These are phyloP conservation scores for Adansonia gregorii DNA, from an alignment of 441 rosid species.

Conservation along the genomic window DNA sequence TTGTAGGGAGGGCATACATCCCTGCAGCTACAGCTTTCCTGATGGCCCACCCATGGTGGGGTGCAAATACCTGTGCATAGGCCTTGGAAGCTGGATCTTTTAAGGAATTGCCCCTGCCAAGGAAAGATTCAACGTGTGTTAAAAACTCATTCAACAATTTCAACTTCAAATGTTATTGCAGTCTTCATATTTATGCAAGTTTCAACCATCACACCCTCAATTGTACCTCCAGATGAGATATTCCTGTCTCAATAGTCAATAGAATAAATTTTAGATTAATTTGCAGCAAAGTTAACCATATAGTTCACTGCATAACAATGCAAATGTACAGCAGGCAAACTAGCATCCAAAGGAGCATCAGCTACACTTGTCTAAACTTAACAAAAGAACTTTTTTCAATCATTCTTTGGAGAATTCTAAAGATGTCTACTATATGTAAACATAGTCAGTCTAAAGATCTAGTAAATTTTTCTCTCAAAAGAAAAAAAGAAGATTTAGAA, in stretches of 20 bases:
- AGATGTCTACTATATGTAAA: not conserved
- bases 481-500: not conserved
- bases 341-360: not conserved
- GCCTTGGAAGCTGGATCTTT: slow-evolving; percentile 88
- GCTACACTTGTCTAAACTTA: not conserved
- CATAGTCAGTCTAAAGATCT: not conserved
- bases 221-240: not conserved
- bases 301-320: not conserved
- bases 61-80: slow-evolving; percentile 88
- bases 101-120: slow-evolving; percentile 76
- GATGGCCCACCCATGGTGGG: slow-evolving; percentile 95
- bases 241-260: not conserved
- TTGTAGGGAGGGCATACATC: slow-evolving; percentile 92
- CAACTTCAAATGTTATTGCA: slow-evolving; percentile 13
- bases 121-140: slow-evolving; percentile 8
- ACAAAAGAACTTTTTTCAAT: not conserved
- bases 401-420: slow-evolving; percentile 4
- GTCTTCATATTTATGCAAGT: slow-evolving; percentile 7
- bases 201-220: not conserved
- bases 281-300: not conserved
- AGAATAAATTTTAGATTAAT: slow-evolving; percentile 1
- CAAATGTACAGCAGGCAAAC: not conserved
- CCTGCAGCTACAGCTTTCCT: slow-evolving; percentile 90
- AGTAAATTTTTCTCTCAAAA: not conserved
- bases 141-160: slow-evolving; percentile 5